Conservation (phyloP, 139 green algal genomes). For the Edaphochlamys debaryana region DNA sequence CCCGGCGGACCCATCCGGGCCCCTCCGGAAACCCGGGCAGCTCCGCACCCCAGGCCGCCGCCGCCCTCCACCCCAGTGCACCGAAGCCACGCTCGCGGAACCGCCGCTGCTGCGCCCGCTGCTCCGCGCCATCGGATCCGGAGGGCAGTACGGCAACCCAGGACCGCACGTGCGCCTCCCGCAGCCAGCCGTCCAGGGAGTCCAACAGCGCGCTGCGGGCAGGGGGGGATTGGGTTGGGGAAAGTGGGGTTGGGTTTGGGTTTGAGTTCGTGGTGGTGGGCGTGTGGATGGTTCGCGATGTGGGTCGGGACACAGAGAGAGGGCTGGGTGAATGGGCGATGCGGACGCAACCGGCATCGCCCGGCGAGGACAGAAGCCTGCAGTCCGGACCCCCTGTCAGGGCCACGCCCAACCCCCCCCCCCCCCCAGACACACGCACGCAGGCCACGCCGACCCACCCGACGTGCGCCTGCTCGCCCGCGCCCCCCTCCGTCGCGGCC, state of each 20-base stretch:
- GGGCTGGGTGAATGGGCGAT: background rate
- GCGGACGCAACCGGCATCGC: too few relatives aligned
- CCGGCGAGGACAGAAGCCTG: too few relatives aligned
- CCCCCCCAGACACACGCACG: too few relatives aligned
- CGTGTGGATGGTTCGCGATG: too few relatives aligned
- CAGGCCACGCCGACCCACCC: background rate
- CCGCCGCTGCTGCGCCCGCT: background rate
- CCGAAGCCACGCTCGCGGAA: slow-evolving; percentile 1
- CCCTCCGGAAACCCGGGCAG: slow-evolving; percentile 13
- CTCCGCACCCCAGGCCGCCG: background rate
- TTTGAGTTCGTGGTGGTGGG: too few relatives aligned
- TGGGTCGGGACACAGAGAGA: background rate
- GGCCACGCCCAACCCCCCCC: background rate
- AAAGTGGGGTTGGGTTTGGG: too few relatives aligned
- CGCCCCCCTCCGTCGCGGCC: background rate
- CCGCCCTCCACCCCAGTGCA: background rate
- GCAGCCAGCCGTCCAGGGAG: background rate
- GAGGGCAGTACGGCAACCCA: background rate
- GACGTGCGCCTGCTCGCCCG: background rate
- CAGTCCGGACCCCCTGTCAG: too few relatives aligned
- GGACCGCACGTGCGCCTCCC: background rate
- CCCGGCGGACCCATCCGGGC: background rate
- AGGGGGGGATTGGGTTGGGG: background rate
- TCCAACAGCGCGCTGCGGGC: slow-evolving; percentile 1
- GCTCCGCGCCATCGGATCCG: background rate